These are phyloP conservation scores for Gentiana dahurica DNA, from an alignment of 257 asterid species.

Conservation along the genomic window DNA sequence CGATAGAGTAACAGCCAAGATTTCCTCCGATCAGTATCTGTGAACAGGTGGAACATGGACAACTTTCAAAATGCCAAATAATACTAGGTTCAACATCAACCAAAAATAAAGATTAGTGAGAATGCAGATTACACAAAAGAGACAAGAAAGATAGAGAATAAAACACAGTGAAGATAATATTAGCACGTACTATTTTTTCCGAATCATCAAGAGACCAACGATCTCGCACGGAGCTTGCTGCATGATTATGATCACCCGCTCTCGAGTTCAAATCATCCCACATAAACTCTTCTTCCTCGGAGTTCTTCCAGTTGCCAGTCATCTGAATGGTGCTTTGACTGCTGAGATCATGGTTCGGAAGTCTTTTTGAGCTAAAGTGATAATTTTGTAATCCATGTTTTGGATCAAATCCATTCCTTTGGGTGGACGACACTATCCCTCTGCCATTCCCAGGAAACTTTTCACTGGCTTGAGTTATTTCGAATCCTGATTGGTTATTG, in stretches of 20 bases:
- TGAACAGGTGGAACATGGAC: too few relatives aligned
- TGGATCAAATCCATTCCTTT: slow-evolving; percentile 47
- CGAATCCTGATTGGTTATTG: slow-evolving; percentile 26
- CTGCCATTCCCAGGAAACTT: slow-evolving; percentile 26
- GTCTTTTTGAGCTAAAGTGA: slow-evolving; percentile 22
- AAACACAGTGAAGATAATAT: too few relatives aligned
- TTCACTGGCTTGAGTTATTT: slow-evolving; percentile 10
- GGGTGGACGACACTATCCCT: slow-evolving; percentile 23
- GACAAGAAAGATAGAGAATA: too few relatives aligned
- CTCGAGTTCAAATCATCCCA: slow-evolving; percentile 72
- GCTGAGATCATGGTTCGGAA: slow-evolving; percentile 21
- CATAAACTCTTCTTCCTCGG: slow-evolving; percentile 76
- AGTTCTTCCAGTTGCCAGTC: slow-evolving; percentile 65
- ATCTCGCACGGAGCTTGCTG: slow-evolving; percentile 37
- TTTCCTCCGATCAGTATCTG: too few relatives aligned
- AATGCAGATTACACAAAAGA: too few relatives aligned
- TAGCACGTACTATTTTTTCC: slow-evolving; percentile 37
- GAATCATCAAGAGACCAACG: slow-evolving; percentile 46
- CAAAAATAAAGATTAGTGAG: too few relatives aligned
- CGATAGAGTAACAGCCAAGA: too few relatives aligned
- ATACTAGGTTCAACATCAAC: too few relatives aligned
- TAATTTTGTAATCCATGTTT: slow-evolving; percentile 37
- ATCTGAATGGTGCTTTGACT: slow-evolving; percentile 28
- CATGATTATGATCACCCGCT: slow-evolving; percentile 19
- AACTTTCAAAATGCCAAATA: too few relatives aligned